These are phyloP conservation scores for Phalaenopsis hybrid DNA, from an alignment of 116 monocot genomes.

Conservation along the genomic window DNA sequence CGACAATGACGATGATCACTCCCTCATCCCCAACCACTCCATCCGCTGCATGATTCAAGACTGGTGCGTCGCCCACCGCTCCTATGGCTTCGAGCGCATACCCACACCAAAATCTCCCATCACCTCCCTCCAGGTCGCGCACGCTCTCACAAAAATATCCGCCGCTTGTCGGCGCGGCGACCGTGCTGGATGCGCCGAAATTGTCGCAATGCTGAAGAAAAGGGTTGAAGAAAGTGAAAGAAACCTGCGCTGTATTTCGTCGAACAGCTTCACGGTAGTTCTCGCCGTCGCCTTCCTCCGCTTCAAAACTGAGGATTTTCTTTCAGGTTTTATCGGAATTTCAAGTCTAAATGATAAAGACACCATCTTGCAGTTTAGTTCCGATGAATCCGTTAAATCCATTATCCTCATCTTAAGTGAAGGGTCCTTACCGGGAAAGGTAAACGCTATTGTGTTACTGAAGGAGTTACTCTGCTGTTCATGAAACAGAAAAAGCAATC, in stretches of 20 bases:
- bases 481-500: slow-evolving; percentile 14
- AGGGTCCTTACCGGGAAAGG: slow-evolving; percentile 22
- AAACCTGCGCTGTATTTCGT: slow-evolving; percentile 28
- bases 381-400: slow-evolving; percentile 10
- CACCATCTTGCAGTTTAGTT: background rate
- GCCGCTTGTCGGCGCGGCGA: background rate
- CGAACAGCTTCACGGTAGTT: slow-evolving; percentile 13
- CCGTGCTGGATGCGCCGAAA: background rate
- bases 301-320: slow-evolving; percentile 8
- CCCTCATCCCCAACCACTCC: slow-evolving; percentile 56
- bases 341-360: slow-evolving; percentile 23
- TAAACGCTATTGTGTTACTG: slow-evolving; percentile 24
- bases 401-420: slow-evolving; percentile 17
- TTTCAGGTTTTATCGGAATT: slow-evolving; percentile 23
- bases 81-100: slow-evolving; percentile 39
- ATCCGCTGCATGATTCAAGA: slow-evolving; percentile 46
- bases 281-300: slow-evolving; percentile 23
- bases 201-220: slow-evolving; percentile 13
- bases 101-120: slow-evolving; percentile 38
- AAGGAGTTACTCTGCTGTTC: slow-evolving; percentile 11
- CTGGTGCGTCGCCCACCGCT: slow-evolving; percentile 34
- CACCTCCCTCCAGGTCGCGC: slow-evolving; percentile 14
- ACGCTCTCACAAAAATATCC: slow-evolving; percentile 23
- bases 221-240: slow-evolving; percentile 39
- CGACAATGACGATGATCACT: slow-evolving; percentile 6